Base-by-base conservation (phyloP, 441 rosid species). In the Aquilaria agallochum region DNA sequence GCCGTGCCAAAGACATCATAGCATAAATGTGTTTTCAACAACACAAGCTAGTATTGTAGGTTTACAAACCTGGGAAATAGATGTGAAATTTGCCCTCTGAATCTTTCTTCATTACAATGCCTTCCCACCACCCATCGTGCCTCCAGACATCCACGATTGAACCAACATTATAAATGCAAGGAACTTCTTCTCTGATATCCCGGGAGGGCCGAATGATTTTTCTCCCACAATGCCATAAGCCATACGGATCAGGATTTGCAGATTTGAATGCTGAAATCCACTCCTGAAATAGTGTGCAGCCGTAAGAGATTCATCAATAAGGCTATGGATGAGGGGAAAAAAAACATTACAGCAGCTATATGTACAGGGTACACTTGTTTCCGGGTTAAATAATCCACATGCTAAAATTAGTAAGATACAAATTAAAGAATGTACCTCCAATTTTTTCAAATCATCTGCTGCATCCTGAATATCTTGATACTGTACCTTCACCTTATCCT, bases 91-190 rank as follows among this genome's bases (percentile, higher is more conserved):
- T 75, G 53, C 73, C 86, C 62, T 81, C 83, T 27, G 83, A 72
- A 53, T 75, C 82, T 72, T 82, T 70, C 56, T 60, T 68, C 68
- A 77, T 56, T 57, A 87, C 86, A 13, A 89, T 80, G 60, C 97
- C 97, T 76, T 89, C 97, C 85, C 90, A 86, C 97, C 96, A 92
- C 9, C 86, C 96, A 64, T 83, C 85, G 72, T 79, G 76, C 87
- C 88, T 71, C 96, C 96, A 92, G 14, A 68, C 95, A 67, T 92
- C 97, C 67, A 92, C 91, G 63, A 83, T 68, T 56, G 80, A 63
- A 51, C 95, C 96, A 71, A 79, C 77, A 50, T 60, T 78, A 63
- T 77, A 45, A 7, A 32, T 55, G 56, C 55, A 69, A 11, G 73
- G 50, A 27, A 46, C 70, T 56, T 45, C 71, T 59, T 64, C 78